Conservation (phyloP, 148 eudicot genomes). For the Camellia japonica region DNA sequence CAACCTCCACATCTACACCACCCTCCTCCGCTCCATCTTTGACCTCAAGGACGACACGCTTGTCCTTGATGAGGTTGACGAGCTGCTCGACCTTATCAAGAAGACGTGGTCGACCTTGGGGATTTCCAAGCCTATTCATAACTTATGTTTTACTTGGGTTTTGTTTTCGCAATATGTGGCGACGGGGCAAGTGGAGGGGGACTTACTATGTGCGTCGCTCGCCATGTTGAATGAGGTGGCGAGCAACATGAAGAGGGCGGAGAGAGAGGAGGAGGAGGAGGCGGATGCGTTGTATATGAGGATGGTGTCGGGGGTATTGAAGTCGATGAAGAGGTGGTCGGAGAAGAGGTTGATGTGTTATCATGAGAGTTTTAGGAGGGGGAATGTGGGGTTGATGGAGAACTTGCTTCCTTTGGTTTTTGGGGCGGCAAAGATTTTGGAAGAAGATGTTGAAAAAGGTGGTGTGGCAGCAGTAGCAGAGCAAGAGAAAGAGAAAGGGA, state of each 20-base stretch:
- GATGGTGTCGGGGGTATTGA: slow-evolving; percentile 52
- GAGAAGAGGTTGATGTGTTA: slow-evolving; percentile 66
- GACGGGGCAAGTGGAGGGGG: slow-evolving; percentile 72
- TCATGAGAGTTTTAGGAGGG: slow-evolving; percentile 46
- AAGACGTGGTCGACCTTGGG: slow-evolving; percentile 83
- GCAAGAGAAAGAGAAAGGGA: slow-evolving; percentile 44
- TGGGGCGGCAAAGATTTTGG: slow-evolving; percentile 52
- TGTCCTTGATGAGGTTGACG: slow-evolving; percentile 86
- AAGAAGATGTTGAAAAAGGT: slow-evolving; percentile 51
- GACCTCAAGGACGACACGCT: slow-evolving; percentile 66
- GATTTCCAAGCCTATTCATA: slow-evolving; percentile 53
- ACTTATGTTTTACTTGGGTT: slow-evolving; percentile 83
- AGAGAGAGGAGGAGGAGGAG: slow-evolving; percentile 31
- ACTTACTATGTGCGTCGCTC: slow-evolving; percentile 56
- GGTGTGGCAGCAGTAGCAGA: slow-evolving; percentile 25
- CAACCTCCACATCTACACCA: slow-evolving; percentile 62
- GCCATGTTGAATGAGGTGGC: slow-evolving; percentile 75
- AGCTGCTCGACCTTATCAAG: slow-evolving; percentile 80
- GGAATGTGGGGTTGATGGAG: slow-evolving; percentile 45
- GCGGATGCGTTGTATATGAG: slow-evolving; percentile 35
- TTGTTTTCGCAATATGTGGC: slow-evolving; percentile 60
- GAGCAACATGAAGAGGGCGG: slow-evolving; percentile 59
- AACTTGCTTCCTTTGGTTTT: slow-evolving; percentile 63
- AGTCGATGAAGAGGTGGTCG: slow-evolving; percentile 65
- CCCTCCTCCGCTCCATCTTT: slow-evolving; percentile 63